Evolutionary conservation across 1,284 basidiomycete species (phyloP), one percentile per base, ranked within the genome.

Genomic region (Leccinum ponderosum): DNA sequence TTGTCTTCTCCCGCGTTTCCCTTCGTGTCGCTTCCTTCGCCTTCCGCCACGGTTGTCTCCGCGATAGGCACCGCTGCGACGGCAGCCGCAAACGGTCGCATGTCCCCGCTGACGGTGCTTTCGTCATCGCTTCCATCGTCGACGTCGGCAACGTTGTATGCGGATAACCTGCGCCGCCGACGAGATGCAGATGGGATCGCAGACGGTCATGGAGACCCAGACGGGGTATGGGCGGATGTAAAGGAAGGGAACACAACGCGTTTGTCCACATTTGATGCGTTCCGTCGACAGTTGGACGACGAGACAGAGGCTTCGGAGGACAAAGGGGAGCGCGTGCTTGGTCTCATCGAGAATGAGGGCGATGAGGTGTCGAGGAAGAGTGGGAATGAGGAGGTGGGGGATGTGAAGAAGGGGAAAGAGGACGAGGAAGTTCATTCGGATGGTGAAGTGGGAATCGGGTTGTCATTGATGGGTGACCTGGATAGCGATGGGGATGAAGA

Each of bases 381-480:
- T 7, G 52, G 7, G 25, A 48, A 47, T 5, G 42, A 44, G n/a
- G 47, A 44, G n/a, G 22, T 14, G n/a, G 11, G 11, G 4, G 27
- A 52, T 52, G 27, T 17, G 9, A 53, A 29, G n/a, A 3, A 3
- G 3, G 48, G 29, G 15, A 48, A 39, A 3, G 59, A 3, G 8
- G 67, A 64, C 1, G 48, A 27, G 11, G 69, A 71, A 6, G 74
- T 67, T 2, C 62, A 77, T 52, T 82, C 80, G 3, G 87, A 89
- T 62, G 87, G 83, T 3, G 84, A 83, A 58, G 76, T 82, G 2
- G 88, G 86, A 0, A 91, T 91, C 55, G 89, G 89, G 0, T 74
- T 91, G 9, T 85, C 85, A 0, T 75, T 91, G 53, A 75, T 91
- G 56, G 83, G 86, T 63, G 80, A 81, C 33, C 73, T 89, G 56